These are phyloP conservation scores for Ambrosia hybrid DNA, from an alignment of 140 eudicot genomes.

Conservation along the genomic window DNA sequence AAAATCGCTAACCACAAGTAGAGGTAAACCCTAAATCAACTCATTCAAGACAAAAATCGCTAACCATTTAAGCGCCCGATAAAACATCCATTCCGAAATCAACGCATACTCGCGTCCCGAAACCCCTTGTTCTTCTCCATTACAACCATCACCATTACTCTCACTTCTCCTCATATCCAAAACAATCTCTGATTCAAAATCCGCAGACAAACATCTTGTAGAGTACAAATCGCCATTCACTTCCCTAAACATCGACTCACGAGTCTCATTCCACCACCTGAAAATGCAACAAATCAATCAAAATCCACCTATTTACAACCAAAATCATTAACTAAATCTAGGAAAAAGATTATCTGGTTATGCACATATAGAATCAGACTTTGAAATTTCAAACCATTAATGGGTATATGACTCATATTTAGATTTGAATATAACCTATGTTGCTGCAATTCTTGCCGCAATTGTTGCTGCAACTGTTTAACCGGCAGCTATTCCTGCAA, in stretches of 20 bases:
- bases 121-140: slow-evolving; percentile 28
- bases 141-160: background rate
- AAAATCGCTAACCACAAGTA: background rate
- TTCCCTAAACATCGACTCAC: slow-evolving; percentile 44
- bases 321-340: too few species aligned
- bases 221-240: slow-evolving; percentile 47
- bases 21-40: slow-evolving; percentile 8
- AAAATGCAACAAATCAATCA: slow-evolving; percentile 22
- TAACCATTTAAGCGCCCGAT: slow-evolving; percentile 77
- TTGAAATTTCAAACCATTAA: too few species aligned
- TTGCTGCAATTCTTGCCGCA: too few species aligned
- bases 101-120: slow-evolving; percentile 56
- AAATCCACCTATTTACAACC: background rate
- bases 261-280: slow-evolving; percentile 90
- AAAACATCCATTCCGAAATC: slow-evolving; percentile 85
- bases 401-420: too few species aligned
- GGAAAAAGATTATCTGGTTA: too few species aligned
- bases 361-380: too few species aligned
- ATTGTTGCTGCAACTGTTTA: too few species aligned
- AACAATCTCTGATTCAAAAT: slow-evolving; percentile 47
- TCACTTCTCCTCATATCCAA: slow-evolving; percentile 47
- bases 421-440: too few species aligned
- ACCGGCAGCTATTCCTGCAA: too few species aligned
- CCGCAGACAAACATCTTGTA: slow-evolving; percentile 24
- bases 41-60: background rate